Percentiles rank a stretch among this genome's conserved stretches.
phyloP scores from a whole-genome alignment of 805 yeast species.

The Candida anglica region DNA sequence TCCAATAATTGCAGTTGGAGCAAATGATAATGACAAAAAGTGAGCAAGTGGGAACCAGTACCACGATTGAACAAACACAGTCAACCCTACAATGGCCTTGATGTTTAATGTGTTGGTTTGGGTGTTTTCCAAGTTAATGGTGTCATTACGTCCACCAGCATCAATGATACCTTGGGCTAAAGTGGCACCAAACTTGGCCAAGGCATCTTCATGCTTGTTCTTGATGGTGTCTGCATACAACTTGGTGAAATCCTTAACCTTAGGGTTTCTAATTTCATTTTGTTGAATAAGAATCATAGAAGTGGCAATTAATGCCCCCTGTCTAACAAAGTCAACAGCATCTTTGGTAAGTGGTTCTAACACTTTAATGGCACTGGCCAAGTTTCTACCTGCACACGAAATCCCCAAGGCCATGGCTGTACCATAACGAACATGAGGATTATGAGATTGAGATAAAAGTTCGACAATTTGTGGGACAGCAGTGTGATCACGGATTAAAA shows the following conservation, averaged over 20 bases:
- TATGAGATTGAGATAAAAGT: conserved; percentile 87
- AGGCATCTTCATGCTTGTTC: conserved; percentile 91
- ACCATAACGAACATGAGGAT: conserved; percentile 98
- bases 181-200: conserved; percentile 97
- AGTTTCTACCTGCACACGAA: conserved; percentile 92
- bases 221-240: conserved; percentile 70
- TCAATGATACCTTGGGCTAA: conserved; percentile 96
- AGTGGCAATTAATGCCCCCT: conserved; percentile 91
- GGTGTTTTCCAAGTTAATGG: conserved; percentile 81
- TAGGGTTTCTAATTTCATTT: conserved; percentile 78
- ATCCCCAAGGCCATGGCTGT: conserved; percentile 96
- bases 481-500: conserved; percentile 82
- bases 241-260: conserved; percentile 73
- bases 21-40: conserved; percentile 84
- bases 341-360: conserved; percentile 91
- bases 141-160: conserved; percentile 98
- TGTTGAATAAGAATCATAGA: conserved; percentile 87
- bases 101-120: conserved; percentile 88
- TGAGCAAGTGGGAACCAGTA: conserved; percentile 98
- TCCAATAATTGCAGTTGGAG: conserved; percentile 89
- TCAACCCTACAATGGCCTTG: conserved; percentile 87
- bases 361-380: conserved; percentile 84
- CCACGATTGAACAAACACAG: conserved; percentile 92
- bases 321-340: conserved; percentile 95
- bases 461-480: conserved; percentile 96